Evolutionary conservation across 768 basidiomycete species (phyloP), one percentile per base, ranked within the genome.

Genomic region (Candolleomyces eurysporus): DNA sequence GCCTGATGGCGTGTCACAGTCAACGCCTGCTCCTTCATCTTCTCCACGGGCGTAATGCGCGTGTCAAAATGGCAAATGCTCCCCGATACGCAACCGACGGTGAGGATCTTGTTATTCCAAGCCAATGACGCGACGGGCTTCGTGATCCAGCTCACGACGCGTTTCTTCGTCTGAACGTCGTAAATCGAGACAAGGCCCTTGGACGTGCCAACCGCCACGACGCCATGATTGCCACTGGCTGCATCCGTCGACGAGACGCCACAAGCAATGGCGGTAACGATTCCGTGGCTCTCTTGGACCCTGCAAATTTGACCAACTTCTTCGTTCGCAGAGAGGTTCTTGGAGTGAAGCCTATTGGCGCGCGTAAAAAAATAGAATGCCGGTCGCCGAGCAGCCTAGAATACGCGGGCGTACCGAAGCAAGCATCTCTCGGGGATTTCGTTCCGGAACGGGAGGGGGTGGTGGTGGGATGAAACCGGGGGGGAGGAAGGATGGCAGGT

Each of bases 61-160:
- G 87, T 89, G 69, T 93, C 90, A 66, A 85, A 89, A 69, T 90
- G 87, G 63, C 85, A 82, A 59, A 94, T 88, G 31, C 82, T 80
- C n/a, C 65, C 65, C 36, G 61, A 59, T 3, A 58, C 51, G 9
- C 61, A 59, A 13, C 65, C 65, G 11, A 64, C 59, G 16, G 65
- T 62, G 49, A 66, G 59, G 11, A 61, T 61, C 19, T 83, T 79
- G 3, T 83, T 83, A 64, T 83, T 83, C 87, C 90, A 94, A 21
- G 79, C 78, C 73, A 94, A 75, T 17, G 83, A 79, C 0, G 84
- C 82, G 19, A 89, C 82, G 46, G 86, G 85, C 57, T 79, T 80
- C 17, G 87, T 86, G 31, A 82, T 72, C 80, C 82, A 85, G 39
- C 73, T 81, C 21, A 80, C 68, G 9, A 84, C 78, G 67, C 63